phyloP scores from a whole-genome alignment of 2,329 filamentous ascomycete genomes.

The Sclerotinia trifoliorum region DNA sequence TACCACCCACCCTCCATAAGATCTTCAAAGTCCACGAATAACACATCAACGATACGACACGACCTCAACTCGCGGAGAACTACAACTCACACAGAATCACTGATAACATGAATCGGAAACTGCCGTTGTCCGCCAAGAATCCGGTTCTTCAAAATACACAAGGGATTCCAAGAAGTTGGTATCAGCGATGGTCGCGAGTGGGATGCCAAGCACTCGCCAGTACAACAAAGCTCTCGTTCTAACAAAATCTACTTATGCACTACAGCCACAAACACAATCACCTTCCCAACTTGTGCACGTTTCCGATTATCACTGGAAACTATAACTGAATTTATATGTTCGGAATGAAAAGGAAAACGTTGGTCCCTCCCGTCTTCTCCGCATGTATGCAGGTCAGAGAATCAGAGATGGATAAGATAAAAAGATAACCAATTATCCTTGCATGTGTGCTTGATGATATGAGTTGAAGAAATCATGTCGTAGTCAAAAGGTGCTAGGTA shows the following conservation, averaged over 20 bases:
- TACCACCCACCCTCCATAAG: not conserved
- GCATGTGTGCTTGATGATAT: constrained; percentile 11
- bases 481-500: not conserved
- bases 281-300: constrained; percentile 15
- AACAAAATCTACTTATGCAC: constrained; percentile 2
- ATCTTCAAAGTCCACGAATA: constrained; percentile 13
- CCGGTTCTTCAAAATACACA: not conserved
- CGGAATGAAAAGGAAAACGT: not conserved
- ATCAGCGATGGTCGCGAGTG: constrained; percentile 14
- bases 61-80: not conserved
- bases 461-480: not conserved
- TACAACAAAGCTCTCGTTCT: constrained; percentile 13
- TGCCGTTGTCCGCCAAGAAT: constrained; percentile 18
- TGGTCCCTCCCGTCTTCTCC: constrained; percentile 13
- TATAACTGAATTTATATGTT: not conserved
- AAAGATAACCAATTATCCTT: constrained; percentile 10
- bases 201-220: constrained; percentile 20
- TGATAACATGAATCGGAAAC: constrained; percentile 12
- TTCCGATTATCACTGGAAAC: constrained; percentile 5
- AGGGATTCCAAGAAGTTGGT: constrained; percentile 2
- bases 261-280: constrained; percentile 7
- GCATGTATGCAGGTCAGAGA: constrained; percentile 17
- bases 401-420: constrained; percentile 11
- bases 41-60: constrained; percentile 5
- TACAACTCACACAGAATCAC: not conserved